phyloP scores from a whole-genome alignment of 2,329 filamentous ascomycete genomes.

The Exophiala spinifera region DNA sequence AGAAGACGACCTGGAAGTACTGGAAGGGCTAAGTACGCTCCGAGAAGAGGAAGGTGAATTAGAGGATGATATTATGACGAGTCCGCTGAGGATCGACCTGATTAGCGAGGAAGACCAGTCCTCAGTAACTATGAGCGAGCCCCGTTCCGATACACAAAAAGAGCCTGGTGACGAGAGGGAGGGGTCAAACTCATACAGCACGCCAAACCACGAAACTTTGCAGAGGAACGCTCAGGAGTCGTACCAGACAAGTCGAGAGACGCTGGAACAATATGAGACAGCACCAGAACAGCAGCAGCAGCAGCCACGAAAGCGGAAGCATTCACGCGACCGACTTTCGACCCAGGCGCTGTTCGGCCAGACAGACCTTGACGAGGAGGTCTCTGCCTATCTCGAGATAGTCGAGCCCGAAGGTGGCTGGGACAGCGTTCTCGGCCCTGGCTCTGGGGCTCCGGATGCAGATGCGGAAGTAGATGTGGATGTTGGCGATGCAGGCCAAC shows the following conservation, averaged over 20 bases:
- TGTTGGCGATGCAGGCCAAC: too few species aligned
- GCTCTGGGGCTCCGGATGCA: too few species aligned
- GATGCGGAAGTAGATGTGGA: background rate
- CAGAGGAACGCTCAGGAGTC: background rate
- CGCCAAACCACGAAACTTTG: background rate
- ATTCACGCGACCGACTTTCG: background rate
- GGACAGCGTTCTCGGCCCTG: constrained; percentile 19
- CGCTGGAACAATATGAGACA: constrained; percentile 18
- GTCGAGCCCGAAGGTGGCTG: constrained; percentile 31
- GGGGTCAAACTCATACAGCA: background rate
- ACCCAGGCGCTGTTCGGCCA: constrained; percentile 21
- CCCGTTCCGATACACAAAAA: background rate
- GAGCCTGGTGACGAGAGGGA: background rate
- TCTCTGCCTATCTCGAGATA: constrained; percentile 24
- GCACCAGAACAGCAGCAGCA: constrained; percentile 8
- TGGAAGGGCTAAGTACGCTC: too few species aligned
- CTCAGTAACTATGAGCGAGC: background rate
- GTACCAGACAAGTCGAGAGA: constrained; percentile 19
- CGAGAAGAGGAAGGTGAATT: background rate
- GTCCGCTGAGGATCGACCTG: background rate
- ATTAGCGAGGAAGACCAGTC: background rate
- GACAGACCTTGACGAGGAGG: background rate
- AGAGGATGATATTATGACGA: background rate
- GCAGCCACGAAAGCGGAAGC: background rate
- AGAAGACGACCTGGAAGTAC: background rate